Evolutionary conservation across 2,329 filamentous ascomycete species (phyloP), one percentile per base, ranked within the genome.

Genomic region (Penicillium psychrosexuale): DNA sequence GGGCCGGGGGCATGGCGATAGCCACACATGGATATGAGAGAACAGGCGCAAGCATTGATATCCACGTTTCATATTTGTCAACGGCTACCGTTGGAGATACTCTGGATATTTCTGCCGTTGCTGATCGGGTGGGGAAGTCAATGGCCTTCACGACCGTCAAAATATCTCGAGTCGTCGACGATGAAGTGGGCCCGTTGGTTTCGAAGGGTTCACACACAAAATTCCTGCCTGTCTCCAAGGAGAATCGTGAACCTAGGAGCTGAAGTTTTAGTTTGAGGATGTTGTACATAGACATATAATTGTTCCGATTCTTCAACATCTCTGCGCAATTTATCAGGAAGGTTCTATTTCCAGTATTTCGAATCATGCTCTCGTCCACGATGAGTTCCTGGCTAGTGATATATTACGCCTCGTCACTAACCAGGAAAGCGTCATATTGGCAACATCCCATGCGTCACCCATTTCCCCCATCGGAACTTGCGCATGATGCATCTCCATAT

Each of bases 311-410:
- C 19, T 31, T 36, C 24, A 30, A 42, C 9, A 33, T 31, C n/a
- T 37, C n/a, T 5, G 11, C 6, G 3, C 27, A 24, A 27, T 27
- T 17, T 22, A 22, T 22, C 19, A 3, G 19, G 19, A 22, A 22
- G 19, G 19, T 22, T 22, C 19, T 22, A 22, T 22, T 22, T 22
- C 19, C 19, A 22, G 3, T 22, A 19, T 28, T 17, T 30, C 27
- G 2, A 33, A 31, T 50, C 13, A 39, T 54, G 38, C 15, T 11
- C 28, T 45, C 19, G 62, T 75, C 72, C 15, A 75, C 68, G 1
- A 74, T 66, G 5, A 75, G 40, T 50, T 71, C 63, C 47, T n/a
- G n/a, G n/a, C n/a, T 70, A 8, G 68, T 73, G n/a, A 74, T 66
- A 56, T 72, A 74, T 9, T 55, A 55, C 0, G 69, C 64, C 27